Evolutionary conservation across 2,329 filamentous ascomycete species (phyloP).

Genomic region (Ophiostoma himal-ulmi): DNA sequence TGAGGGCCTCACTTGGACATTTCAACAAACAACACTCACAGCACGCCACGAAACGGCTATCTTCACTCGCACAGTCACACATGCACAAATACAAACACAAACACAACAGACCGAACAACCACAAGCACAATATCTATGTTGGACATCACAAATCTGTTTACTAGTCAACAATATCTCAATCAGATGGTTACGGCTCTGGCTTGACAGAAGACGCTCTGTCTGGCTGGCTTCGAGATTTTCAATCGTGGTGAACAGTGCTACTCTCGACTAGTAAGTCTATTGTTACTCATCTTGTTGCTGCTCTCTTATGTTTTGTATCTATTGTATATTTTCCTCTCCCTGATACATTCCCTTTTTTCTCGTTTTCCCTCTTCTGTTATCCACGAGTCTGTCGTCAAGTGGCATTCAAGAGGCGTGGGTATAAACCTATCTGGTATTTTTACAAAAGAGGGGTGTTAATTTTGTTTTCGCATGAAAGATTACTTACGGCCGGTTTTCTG

Average conservation of each 20-base stretch:
- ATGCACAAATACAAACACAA: background rate
- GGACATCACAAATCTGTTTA: background rate
- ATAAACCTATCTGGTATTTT: background rate
- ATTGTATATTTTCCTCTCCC: background rate
- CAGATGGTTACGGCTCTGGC: background rate
- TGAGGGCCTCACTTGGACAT: background rate
- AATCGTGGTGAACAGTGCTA: background rate
- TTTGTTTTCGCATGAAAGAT: background rate
- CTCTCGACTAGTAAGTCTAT: background rate
- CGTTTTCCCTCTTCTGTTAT: background rate
- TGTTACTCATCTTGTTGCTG: background rate
- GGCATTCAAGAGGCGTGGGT: background rate
- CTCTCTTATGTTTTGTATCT: background rate
- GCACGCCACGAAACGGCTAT: background rate
- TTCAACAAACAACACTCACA: background rate
- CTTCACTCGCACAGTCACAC: conserved; percentile 1
- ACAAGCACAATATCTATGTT: background rate
- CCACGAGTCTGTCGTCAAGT: background rate
- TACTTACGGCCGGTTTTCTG: background rate
- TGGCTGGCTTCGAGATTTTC: background rate
- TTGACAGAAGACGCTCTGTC: background rate
- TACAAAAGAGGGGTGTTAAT: background rate
- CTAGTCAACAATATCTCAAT: background rate
- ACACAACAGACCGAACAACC: background rate
- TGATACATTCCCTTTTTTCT: background rate